Conservation (phyloP, 2,329 filamentous ascomycete genomes). For the Hysterium pulicare region DNA sequence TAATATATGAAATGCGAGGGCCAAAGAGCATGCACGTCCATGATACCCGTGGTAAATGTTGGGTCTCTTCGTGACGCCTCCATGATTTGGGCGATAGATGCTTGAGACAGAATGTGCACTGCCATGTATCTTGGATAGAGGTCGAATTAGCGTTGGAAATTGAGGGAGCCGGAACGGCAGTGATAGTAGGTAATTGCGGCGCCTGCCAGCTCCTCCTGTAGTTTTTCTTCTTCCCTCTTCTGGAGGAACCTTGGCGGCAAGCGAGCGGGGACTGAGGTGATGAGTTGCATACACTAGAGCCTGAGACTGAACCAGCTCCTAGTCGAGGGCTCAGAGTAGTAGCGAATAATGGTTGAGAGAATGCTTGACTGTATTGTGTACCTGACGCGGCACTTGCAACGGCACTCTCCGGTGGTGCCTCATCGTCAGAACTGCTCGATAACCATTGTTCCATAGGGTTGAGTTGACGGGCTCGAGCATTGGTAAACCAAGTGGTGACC, state of each 20-base stretch:
- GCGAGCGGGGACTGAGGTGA: constrained; percentile 2
- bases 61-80: constrained; percentile 36
- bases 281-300: constrained; percentile 6
- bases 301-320: constrained; percentile 10
- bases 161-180: not conserved
- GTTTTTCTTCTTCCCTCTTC: constrained; percentile 37
- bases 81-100: constrained; percentile 31
- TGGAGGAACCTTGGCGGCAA: constrained; percentile 9
- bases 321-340: not conserved
- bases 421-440: constrained; percentile 17
- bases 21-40: constrained; percentile 33
- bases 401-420: constrained; percentile 13
- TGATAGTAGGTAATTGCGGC: constrained; percentile 4
- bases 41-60: constrained; percentile 29
- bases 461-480: constrained; percentile 28
- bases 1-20: constrained; percentile 16
- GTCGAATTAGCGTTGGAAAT: constrained; percentile 1
- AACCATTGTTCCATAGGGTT: constrained; percentile 14
- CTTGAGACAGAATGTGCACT: constrained; percentile 32
- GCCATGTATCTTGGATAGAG: constrained; percentile 22
- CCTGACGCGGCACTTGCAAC: constrained; percentile 11
- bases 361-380: constrained; percentile 4
- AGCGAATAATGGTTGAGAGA: constrained; percentile 2
- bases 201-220: constrained; percentile 19
- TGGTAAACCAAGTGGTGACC: constrained; percentile 35